A percentile compares a stretch with the other conserved stretches of the same genome.
Evolutionary conservation across 495 filamentous ascomycete genomes (phyloP).

Genomic region (Neurospora sp.): DNA sequence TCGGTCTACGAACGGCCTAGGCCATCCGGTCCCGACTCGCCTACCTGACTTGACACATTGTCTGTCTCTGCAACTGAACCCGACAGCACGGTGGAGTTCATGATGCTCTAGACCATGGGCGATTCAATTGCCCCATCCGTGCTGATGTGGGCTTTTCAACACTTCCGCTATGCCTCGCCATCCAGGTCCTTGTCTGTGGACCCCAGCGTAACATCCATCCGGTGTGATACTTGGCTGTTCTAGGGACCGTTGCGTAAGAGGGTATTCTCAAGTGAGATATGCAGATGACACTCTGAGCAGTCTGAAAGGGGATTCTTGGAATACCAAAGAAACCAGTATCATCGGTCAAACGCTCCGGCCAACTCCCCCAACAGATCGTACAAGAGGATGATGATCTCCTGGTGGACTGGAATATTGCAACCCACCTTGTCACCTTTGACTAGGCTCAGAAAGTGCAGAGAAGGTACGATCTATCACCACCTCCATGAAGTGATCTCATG

Average conservation of each 20-base stretch:
- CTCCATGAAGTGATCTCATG: not conserved
- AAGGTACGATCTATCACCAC: not conserved
- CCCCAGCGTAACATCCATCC: not conserved
- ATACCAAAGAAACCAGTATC: not conserved
- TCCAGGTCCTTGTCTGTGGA: not conserved
- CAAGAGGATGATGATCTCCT: not conserved
- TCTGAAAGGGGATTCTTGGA: not conserved
- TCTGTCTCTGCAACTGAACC: not conserved
- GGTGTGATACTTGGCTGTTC: not conserved
- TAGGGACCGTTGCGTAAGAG: not conserved
- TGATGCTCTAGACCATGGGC: not conserved
- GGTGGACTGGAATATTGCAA: not conserved
- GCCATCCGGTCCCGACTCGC: not conserved
- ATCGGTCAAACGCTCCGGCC: not conserved
- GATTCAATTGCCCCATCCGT: not conserved
- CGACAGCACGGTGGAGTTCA: not conserved
- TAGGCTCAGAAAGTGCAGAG: not conserved
- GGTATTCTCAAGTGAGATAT: not conserved
- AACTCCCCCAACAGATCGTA: not conserved
- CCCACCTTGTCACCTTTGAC: not conserved
- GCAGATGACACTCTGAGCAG: not conserved
- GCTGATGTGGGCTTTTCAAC: not conserved
- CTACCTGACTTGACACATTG: not conserved
- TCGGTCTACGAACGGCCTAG: not conserved
- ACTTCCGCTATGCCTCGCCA: not conserved